Base-by-base conservation (phyloP, 2,329 filamentous ascomycete species). In the Shiraia sp. region DNA sequence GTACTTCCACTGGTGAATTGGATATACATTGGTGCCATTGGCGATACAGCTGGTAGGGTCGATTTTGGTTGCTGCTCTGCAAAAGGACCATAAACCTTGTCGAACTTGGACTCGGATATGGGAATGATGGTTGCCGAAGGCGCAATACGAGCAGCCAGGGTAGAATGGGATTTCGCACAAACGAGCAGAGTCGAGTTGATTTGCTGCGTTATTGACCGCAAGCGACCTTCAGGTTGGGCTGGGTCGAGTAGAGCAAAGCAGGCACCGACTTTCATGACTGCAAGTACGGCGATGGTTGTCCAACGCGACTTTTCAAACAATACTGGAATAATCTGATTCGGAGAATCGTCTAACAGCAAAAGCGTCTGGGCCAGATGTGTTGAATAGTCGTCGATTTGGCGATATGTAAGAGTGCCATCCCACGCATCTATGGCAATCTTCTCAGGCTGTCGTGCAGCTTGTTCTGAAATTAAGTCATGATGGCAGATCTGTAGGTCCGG, bases 381-480 rank as follows among this genome's bases (percentile, higher is more conserved):
- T 0, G 68, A 66, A 34, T 62, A 63, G 17, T 54, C 49, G n/a
- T 69, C 57, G 4, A 71, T 53, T 50, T 70, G 55, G 5, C 44
- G 51, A 34, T 70, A 70, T 1, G 66, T 70, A 23, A 69, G 42
- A 10, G 23, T 56, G 6, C 66, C 68, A 25, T 71, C 67, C 68
- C 68, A 71, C 3, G 66, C 62, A 16, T 63, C 65, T 10, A 72
- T 60, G 6, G 70, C 72, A 4, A 56, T 55, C 39, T 71, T 70
- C 2, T 69, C 53, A 0, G 69, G 66, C 10, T 62, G 47, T 9
- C 53, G 45, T 28, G 47, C 46, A 10, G 69, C 68, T 54, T 64
- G 71, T 37, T 74, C 59, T 4, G 69, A 57, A 12, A 79, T 59
- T 40, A 76, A 66, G 1, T 75, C 72, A 45, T 79, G 74, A 66